Conservation (phyloP, 768 basidiomycete genomes). For the Suillus lakei region DNA sequence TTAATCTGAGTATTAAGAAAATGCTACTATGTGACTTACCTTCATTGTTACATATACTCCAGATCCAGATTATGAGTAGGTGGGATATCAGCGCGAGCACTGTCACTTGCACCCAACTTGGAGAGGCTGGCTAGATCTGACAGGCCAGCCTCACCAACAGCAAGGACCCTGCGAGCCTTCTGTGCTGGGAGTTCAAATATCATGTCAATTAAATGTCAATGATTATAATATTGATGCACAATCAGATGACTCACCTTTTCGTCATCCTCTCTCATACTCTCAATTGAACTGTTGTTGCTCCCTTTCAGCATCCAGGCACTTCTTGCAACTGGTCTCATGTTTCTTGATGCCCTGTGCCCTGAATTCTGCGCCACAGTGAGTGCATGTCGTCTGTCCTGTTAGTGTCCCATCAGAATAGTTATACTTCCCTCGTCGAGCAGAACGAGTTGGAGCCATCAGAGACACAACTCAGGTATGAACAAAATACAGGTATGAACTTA, state of each 20-base stretch:
- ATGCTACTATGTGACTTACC: too few species aligned
- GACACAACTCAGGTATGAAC: not conserved
- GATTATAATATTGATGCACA: not conserved
- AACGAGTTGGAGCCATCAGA: not conserved
- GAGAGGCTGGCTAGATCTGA: not conserved
- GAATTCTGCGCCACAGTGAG: not conserved
- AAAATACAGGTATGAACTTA: not conserved
- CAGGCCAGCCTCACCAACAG: not conserved
- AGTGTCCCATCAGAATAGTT: not conserved
- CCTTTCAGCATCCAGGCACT: not conserved
- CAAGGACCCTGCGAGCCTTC: not conserved
- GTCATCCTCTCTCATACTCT: not conserved
- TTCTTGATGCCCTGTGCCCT: not conserved
- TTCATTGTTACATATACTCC: too few species aligned
- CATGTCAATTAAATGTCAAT: not conserved
- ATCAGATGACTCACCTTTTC: not conserved
- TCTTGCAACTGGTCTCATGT: not conserved
- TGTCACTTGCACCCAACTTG: not conserved
- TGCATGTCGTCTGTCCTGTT: not conserved
- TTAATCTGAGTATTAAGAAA: too few species aligned
- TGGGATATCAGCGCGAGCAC: not conserved
- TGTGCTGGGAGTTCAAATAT: not conserved
- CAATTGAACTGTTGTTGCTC: not conserved
- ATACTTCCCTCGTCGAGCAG: not conserved
- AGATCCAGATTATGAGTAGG: too few species aligned